Evolutionary conservation across 805 yeast species (phyloP).

Genomic region (Yamadazyma olivae): DNA sequence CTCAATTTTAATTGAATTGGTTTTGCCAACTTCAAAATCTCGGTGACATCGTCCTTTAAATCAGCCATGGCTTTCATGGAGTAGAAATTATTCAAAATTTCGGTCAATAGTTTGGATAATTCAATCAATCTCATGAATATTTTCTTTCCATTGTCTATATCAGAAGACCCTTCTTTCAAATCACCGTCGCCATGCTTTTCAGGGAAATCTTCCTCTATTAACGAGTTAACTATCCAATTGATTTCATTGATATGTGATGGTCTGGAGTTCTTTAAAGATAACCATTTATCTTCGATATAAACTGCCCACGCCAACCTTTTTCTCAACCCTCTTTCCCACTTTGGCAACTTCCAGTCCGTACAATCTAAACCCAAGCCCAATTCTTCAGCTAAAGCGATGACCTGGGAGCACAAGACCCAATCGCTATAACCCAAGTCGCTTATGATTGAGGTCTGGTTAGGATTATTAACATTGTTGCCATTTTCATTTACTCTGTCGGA

Average conservation of each 20-base stretch:
- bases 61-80: constrained; percentile 63
- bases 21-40: constrained; percentile 72
- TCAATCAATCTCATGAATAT: constrained; percentile 68
- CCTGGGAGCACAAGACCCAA: constrained; percentile 84
- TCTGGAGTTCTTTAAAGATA: constrained; percentile 72
- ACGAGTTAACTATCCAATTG: constrained; percentile 76
- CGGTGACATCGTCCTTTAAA: constrained; percentile 52
- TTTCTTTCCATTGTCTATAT: constrained; percentile 66
- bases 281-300: constrained; percentile 90
- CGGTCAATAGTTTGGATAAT: constrained; percentile 64
- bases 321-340: constrained; percentile 91
- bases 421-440: constrained; percentile 53
- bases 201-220: constrained; percentile 77
- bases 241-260: constrained; percentile 71
- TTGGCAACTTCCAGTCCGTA: constrained; percentile 85
- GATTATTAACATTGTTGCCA: background rate
- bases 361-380: constrained; percentile 91
- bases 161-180: constrained; percentile 57
- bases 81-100: constrained; percentile 68
- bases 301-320: constrained; percentile 95
- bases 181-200: constrained; percentile 58
- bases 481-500: constrained; percentile 6
- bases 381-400: constrained; percentile 85
- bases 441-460: constrained; percentile 12
- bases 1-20: constrained; percentile 71